These are phyloP conservation scores for Thielaviopsis ethacetica DNA, from an alignment of 2,329 filamentous ascomycete genomes.

Conservation along the genomic window DNA sequence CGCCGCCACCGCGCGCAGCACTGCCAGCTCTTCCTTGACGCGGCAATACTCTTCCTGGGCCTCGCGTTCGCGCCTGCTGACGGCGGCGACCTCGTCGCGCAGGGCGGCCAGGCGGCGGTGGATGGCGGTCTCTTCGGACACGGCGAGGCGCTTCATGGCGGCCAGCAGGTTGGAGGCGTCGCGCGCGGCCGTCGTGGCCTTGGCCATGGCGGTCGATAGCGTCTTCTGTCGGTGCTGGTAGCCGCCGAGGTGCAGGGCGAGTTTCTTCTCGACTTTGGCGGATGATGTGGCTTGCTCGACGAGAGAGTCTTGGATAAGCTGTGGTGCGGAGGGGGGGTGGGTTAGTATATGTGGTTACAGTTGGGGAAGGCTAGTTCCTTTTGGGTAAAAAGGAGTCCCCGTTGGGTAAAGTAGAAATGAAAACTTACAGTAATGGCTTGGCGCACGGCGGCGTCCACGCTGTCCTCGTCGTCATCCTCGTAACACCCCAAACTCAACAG, in stretches of 20 bases:
- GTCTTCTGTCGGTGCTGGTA: conserved; percentile 77
- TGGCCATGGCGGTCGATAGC: conserved; percentile 61
- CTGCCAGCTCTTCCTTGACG: conserved; percentile 61
- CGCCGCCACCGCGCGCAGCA: conserved; percentile 24
- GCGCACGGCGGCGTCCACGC: conserved; percentile 45
- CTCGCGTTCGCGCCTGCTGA: conserved; percentile 71
- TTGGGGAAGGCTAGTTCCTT: too few relatives aligned
- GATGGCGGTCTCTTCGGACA: conserved; percentile 66
- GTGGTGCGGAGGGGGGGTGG: conserved; percentile 5
- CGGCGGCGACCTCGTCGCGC: conserved; percentile 66
- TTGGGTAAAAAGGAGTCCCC: too few relatives aligned
- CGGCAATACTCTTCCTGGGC: conserved; percentile 73
- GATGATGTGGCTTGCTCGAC: conserved; percentile 59
- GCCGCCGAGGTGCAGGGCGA: conserved; percentile 72
- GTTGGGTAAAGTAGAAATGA: neutral
- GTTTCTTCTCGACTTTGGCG: conserved; percentile 84
- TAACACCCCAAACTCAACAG: conserved; percentile 73
- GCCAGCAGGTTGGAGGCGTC: conserved; percentile 57
- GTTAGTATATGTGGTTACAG: neutral
- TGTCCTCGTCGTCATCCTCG: conserved; percentile 56
- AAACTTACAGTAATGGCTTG: conserved; percentile 55
- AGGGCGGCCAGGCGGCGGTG: conserved; percentile 54
- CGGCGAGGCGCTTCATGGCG: conserved; percentile 57
- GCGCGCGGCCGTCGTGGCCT: conserved; percentile 57
- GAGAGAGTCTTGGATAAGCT: conserved; percentile 59